Percentiles rank a stretch among this genome's conserved stretches.
Conservation (phyloP, 305 asterid genomes). For the Petunia hybrid region DNA sequence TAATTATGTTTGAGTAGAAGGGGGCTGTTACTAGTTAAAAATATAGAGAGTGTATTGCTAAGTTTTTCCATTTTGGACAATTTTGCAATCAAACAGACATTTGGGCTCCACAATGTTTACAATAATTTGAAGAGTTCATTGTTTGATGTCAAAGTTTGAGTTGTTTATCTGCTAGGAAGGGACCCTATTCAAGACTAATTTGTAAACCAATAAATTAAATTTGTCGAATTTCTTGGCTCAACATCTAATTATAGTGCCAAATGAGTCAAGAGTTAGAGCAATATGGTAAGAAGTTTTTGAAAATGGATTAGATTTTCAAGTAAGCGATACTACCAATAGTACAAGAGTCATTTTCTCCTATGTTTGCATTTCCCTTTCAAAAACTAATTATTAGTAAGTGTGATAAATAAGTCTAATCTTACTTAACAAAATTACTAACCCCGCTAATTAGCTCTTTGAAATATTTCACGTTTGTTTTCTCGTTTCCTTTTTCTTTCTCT, state of each 20-base stretch:
- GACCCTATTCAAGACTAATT: neutral
- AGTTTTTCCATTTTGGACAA: neutral
- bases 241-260: too few relatives aligned
- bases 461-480: neutral
- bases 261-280: too few relatives aligned
- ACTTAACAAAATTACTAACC: constrained; percentile 10
- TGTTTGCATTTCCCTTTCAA: neutral
- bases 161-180: constrained; percentile 8
- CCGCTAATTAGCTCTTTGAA: neutral
- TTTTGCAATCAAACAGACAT: constrained; percentile 6
- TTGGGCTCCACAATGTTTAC: neutral
- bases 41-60: neutral
- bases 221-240: too few relatives aligned
- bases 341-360: neutral
- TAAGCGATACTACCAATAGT: too few relatives aligned
- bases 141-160: constrained; percentile 17
- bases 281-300: neutral
- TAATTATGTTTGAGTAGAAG: neutral
- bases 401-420: neutral
- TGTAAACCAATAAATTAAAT: neutral
- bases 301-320: neutral
- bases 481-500: neutral
- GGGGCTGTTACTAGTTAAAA: neutral
- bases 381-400: neutral
- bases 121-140: constrained; percentile 17